Evolutionary conservation across 1,284 basidiomycete genomes (phyloP).

Genomic region (Lentinula novae-zelandiae): DNA sequence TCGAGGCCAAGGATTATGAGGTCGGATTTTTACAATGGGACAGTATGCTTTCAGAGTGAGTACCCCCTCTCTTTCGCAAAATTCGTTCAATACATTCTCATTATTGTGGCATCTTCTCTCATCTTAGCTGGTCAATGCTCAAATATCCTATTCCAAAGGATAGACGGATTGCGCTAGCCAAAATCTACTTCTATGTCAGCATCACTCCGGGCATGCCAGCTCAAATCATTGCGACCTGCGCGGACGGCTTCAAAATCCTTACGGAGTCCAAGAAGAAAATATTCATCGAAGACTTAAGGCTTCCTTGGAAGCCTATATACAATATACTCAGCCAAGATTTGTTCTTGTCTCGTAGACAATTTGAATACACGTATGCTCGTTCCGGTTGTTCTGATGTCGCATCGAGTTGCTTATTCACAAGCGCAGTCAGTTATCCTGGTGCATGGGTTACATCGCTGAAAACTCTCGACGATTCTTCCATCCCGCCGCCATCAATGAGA

Average conservation of each 20-base stretch:
- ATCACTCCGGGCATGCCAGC: conserved; percentile 61
- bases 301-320: conserved; percentile 88
- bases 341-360: conserved; percentile 80
- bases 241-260: conserved; percentile 52
- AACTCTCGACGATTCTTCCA: conserved; percentile 86
- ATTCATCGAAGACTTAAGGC: conserved; percentile 76
- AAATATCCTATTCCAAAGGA: conserved; percentile 85
- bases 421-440: conserved; percentile 71
- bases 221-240: conserved; percentile 53
- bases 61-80: conserved; percentile 17
- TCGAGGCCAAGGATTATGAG: conserved; percentile 80
- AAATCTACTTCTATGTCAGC: conserved; percentile 75
- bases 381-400: conserved; percentile 3
- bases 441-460: conserved; percentile 84
- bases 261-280: conserved; percentile 74
- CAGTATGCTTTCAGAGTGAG: conserved; percentile 71
- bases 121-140: conserved; percentile 70
- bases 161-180: conserved; percentile 72
- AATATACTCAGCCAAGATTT: conserved; percentile 79
- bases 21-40: conserved; percentile 78
- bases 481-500: conserved; percentile 83
- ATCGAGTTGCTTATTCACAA: conserved; percentile 6
- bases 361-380: conserved; percentile 66
- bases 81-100: neutral
- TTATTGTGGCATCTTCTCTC: neutral